Base-by-base conservation (phyloP, 306 rosid genomes). In the Vigna angularis region DNA sequence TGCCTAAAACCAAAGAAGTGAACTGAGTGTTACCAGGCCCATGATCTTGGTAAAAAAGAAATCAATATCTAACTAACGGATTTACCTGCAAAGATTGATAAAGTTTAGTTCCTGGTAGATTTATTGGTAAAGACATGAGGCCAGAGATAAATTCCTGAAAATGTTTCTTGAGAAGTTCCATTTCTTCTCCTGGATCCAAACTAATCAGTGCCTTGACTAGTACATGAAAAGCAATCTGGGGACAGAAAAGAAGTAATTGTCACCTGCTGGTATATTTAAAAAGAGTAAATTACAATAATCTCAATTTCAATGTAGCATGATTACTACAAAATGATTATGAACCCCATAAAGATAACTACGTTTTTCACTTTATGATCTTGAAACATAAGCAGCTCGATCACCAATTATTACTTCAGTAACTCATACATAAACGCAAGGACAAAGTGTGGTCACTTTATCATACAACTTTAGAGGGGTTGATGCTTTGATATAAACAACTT, bases 81-180 rank as follows among this genome's bases (percentile, higher is more conserved):
- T 90, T 90, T 84, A 83, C 98, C 95, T 87, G 96, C 67, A 95
- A 74, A 75, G 98, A 95, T 81, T 87, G 86, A 85, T 89, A 76
- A 59, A 95, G 95, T 79, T 77, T 87, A 67, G 90, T 92, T 72
- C 98, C 98, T n/a, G 98, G 98, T 50, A 95, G 64, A 66, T 88
- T 95, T 52, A 95, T 87, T 17, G 98, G 98, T 42, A 95, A 75
- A 74, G 97, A 89, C 93, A 95, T 95, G 66, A 95, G 89, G 78
- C 98, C 97, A n/a, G 98, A 91, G 34, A 88, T 93, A 87, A 95
- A 95, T 77, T 88, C 87, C 71, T 90, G 97, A 79, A 91, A 95
- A 77, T 88, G 87, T 77, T 91, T 86, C 89, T 86, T 88, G 40
- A 95, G 87, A 57, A 84, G 81, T 63, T 95, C 93, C 98, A 93